These are phyloP conservation scores for Biscogniauxia mediterranea DNA, from an alignment of 2,329 filamentous ascomycete genomes.

Conservation along the genomic window DNA sequence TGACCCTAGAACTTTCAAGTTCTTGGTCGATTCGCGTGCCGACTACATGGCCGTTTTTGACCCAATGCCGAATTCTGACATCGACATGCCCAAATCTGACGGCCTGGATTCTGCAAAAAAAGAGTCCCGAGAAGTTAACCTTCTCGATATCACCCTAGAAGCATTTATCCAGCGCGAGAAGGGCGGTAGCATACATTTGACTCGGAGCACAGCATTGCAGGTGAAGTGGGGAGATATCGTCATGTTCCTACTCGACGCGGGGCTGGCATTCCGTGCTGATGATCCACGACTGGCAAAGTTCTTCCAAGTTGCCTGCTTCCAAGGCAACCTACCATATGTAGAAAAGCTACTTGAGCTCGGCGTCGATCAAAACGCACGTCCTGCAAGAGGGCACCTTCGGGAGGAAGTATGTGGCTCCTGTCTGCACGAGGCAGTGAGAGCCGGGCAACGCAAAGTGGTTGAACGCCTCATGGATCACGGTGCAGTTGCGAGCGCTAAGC, in stretches of 20 bases:
- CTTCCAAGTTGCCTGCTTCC: neutral
- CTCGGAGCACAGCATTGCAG: neutral
- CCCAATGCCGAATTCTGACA: neutral
- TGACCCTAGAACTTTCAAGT: neutral
- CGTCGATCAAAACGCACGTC: neutral
- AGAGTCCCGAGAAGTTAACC: neutral
- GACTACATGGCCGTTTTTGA: neutral
- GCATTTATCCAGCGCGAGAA: neutral
- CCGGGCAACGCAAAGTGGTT: neutral
- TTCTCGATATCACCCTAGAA: neutral
- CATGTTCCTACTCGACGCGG: neutral
- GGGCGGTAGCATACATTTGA: neutral
- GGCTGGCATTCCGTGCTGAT: neutral
- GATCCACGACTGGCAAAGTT: neutral
- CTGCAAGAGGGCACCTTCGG: neutral
- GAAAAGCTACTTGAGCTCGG: neutral
- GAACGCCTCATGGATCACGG: neutral
- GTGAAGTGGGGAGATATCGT: neutral
- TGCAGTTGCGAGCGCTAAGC: neutral
- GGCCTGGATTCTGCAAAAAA: neutral
- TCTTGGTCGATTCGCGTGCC: neutral
- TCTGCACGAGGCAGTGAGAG: neutral
- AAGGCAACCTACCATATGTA: neutral
- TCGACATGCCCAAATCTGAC: neutral
- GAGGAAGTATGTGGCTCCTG: neutral